These are phyloP conservation scores for Dionaea muscipula DNA, from an alignment of 179 eudicot genomes.

Conservation along the genomic window DNA sequence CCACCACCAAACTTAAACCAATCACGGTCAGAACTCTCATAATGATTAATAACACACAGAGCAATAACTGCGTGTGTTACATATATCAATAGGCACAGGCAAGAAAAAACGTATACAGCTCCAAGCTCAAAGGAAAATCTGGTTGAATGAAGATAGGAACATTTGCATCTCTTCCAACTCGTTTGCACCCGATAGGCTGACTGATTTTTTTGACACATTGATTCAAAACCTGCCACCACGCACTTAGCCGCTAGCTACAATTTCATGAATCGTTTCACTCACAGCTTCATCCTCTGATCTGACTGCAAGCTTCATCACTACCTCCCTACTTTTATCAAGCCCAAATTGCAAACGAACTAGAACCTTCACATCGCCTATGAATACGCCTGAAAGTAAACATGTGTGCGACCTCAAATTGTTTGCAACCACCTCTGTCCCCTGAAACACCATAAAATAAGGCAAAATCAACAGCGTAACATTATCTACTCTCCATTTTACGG, in stretches of 20 bases:
- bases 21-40: too few species aligned
- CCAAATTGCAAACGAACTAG: constrained; percentile 78
- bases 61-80: too few species aligned
- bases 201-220: too few species aligned
- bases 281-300: constrained; percentile 76
- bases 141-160: too few species aligned
- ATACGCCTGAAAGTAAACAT: constrained; percentile 73
- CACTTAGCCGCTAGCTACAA: constrained; percentile 69
- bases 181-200: too few species aligned
- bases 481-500: not conserved
- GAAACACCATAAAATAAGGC: constrained; percentile 1
- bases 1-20: too few species aligned
- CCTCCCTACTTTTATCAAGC: constrained; percentile 63
- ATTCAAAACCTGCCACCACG: too few species aligned
- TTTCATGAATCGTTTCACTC: constrained; percentile 82
- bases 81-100: too few species aligned
- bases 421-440: constrained; percentile 83
- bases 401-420: constrained; percentile 78
- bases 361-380: constrained; percentile 67
- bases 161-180: too few species aligned
- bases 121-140: too few species aligned
- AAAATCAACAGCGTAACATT: not conserved
- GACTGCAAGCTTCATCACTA: constrained; percentile 82
- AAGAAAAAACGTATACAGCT: too few species aligned
- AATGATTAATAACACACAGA: too few species aligned